Percentiles rank a stretch among this genome's conserved stretches.
Conservation (phyloP, 805 yeast species). For the Tetrapisispora iriomotensis region DNA sequence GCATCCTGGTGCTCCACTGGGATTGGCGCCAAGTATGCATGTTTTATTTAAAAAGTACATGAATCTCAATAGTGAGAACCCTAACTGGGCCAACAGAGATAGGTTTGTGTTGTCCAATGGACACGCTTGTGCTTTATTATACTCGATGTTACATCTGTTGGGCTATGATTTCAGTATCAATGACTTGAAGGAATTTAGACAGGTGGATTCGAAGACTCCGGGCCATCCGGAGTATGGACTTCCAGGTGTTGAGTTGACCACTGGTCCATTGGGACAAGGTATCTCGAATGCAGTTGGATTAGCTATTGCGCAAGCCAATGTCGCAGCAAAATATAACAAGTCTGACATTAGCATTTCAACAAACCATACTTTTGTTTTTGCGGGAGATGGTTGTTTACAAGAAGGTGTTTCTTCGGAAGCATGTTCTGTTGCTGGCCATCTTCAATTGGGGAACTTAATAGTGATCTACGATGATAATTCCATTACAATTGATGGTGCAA, state of each 20-base stretch:
- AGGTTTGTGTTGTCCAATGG: constrained; percentile 94
- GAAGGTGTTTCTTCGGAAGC: constrained; percentile 98
- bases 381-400: constrained; percentile 97
- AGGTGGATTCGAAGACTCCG: constrained; percentile 82
- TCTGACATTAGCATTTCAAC: constrained; percentile 60
- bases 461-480: constrained; percentile 95
- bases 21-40: constrained; percentile 94
- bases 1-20: constrained; percentile 99
- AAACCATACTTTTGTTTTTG: constrained; percentile 64
- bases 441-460: constrained; percentile 85
- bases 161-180: constrained; percentile 72
- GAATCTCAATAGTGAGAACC: constrained; percentile 84
- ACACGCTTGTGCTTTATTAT: constrained; percentile 88
- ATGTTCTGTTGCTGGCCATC: constrained; percentile 89
- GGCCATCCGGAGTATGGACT: constrained; percentile 94
- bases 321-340: constrained; percentile 89
- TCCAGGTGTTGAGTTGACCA: constrained; percentile 94
- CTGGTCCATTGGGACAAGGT: constrained; percentile 99
- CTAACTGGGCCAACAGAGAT: constrained; percentile 90
- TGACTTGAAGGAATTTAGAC: constrained; percentile 86
- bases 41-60: constrained; percentile 60
- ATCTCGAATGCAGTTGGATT: constrained; percentile 91
- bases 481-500: constrained; percentile 93
- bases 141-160: constrained; percentile 72
- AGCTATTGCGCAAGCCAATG: constrained; percentile 86